Base-by-base conservation (phyloP, 139 green algal species). In the Chlorella sp. region DNA sequence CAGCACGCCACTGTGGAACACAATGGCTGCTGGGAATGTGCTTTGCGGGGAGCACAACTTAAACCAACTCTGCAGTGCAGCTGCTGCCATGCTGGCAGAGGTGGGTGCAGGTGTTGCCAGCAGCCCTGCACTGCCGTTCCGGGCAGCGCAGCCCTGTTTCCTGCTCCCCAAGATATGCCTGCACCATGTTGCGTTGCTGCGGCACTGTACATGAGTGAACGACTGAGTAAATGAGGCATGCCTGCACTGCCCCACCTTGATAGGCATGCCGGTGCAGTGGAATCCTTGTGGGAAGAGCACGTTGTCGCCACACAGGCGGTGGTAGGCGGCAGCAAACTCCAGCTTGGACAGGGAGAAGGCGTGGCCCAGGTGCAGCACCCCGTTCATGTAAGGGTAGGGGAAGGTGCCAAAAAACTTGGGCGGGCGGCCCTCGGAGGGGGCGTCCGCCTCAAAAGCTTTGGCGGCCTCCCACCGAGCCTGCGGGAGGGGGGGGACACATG, bases 371-470 rank as follows among this genome's bases (percentile, higher is more conserved):
- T 99, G 98, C 34, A 99, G 95, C 90, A 99, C 83, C 32, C 98
- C 98, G 90, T 99, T 99, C 98, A 99, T 99, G 95, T 99, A 99
- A 0, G 98, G 98, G 89, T 99, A 99, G 14, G 98, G 98, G 85
- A 99, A 99, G 92, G 97, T 99, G 82, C 97, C 98, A 88, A 98
- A 99, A 91, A 98, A 99, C 94, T 99, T 99, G 12, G 95, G 85
- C 0, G 86, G 86, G 48, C 57, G 81, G 93, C 92, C 94, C 85
- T 91, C 82, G 15, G 87, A 71, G 2, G 97, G 97, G 0, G 97
- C 97, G 86, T 98, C 89, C 1, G 91, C 94, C 88, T 99, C 95
- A 73, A 99, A 99, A 0, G 96, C 61, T 80, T 97, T 98, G 3
- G 91, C 89, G 0, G 95, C 88, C 15, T 95, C 91, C 98, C 98